Conservation (phyloP, 2,329 filamentous ascomycete species). For the Nannizzia gypsea region DNA sequence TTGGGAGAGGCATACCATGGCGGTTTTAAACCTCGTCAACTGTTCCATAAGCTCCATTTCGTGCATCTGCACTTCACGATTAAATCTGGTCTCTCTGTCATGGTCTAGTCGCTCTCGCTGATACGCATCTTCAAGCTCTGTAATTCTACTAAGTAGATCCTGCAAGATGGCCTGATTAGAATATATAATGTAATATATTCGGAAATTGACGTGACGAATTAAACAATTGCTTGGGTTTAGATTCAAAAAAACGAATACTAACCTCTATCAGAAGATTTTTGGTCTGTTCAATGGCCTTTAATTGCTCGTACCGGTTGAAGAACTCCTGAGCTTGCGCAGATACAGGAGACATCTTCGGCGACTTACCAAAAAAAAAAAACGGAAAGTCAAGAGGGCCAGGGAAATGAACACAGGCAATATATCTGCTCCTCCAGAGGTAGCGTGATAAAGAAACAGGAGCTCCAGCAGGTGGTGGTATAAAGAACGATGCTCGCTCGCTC, state of each 20-base stretch:
- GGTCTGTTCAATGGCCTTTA: slow-evolving; percentile 34
- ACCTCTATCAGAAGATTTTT: slow-evolving; percentile 41
- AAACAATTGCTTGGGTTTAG: neutral
- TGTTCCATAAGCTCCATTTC: slow-evolving; percentile 39
- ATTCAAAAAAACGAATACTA: slow-evolving; percentile 7
- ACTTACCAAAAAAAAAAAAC: slow-evolving; percentile 9
- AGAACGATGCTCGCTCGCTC: neutral
- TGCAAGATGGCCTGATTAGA: slow-evolving; percentile 14
- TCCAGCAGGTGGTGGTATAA: slow-evolving; percentile 4
- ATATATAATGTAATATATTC: neutral
- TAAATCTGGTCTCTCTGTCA: slow-evolving; percentile 38
- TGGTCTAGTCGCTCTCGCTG: slow-evolving; percentile 36
- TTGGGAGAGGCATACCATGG: slow-evolving; percentile 30
- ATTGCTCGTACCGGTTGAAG: slow-evolving; percentile 34
- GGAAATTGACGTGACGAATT: neutral
- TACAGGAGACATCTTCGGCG: slow-evolving; percentile 5
- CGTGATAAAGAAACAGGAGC: neutral
- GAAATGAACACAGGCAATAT: too few species aligned
- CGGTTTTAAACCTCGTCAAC: slow-evolving; percentile 32
- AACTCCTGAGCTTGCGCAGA: slow-evolving; percentile 26
- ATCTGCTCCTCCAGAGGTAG: neutral
- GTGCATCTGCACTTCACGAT: slow-evolving; percentile 37
- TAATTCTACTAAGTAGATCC: slow-evolving; percentile 37
- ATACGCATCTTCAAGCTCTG: slow-evolving; percentile 34
- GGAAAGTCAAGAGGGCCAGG: neutral